Base-by-base conservation (phyloP, 768 basidiomycete genomes). In the Rhodotorula toruloides region DNA sequence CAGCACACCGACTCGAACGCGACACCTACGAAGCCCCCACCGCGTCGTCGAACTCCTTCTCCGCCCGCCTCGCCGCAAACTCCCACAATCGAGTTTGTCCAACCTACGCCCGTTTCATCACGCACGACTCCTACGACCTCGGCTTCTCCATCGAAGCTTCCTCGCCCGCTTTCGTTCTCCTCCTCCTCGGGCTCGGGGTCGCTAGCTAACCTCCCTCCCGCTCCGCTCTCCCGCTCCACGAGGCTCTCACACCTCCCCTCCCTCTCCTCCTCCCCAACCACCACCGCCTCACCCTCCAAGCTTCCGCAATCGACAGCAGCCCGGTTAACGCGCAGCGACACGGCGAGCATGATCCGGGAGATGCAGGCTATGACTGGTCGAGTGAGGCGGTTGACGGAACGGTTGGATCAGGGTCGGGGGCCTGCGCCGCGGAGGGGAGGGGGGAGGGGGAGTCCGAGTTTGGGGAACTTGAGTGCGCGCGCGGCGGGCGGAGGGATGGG, bases 361-460 rank as follows among this genome's bases (percentile, higher is more conserved):
- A 70, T 66, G 68, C 60, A 63, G 52, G 46, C 53, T 25, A 65
- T 70, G 64, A 70, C 64, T 8, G 50, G 56, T 14, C 60, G 68
- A 6, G 64, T 63, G 21, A 62, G 58, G 22, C 55, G 54, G 14
- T 27, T 70, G 4, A 65, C 68, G 27, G 32, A 55, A 22, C 36
- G 68, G 17, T 48, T 70, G 8, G 68, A 70, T 31, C 47, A 47
- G 29, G 32, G 64, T 31, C 29, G 68, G 19, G 54, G 19, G 22
- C 52, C 52, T 12, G 14, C 52, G 13, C 22, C 25, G 8, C 21
- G 21, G 32, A 14, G 16, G 21, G 21, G 4, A 6, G 34, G 12
- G 21, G 27, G 19, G 34, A 4, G 29, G 47, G 57, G 19, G 54
- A 22, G n/a, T 42, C 10, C 40, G 40, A 29, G 29, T 10, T 22